A percentile compares a stretch with the other conserved stretches of the same genome.
Conservation (phyloP, 768 basidiomycete genomes). For the Rhodotorula toruloides region DNA sequence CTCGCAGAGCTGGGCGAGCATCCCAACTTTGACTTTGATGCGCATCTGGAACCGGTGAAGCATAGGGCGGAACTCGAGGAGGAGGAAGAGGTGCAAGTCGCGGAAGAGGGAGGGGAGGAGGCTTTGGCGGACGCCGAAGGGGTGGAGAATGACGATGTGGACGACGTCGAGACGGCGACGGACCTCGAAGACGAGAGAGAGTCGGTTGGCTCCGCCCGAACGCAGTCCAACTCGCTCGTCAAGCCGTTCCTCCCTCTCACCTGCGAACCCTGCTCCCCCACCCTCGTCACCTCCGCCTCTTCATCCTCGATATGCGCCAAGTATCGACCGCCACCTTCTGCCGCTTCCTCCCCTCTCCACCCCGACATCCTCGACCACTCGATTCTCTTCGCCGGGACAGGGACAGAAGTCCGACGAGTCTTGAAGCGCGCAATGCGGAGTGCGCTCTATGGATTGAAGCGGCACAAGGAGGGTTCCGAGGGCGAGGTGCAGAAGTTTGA, state of each 20-base stretch:
- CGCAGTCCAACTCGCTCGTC: not conserved
- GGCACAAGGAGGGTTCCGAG: constrained; percentile 1
- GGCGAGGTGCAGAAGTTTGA: not conserved
- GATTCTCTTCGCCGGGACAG: constrained; percentile 25
- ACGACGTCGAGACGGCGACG: not conserved
- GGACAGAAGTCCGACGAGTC: constrained; percentile 23
- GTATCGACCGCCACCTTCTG: not conserved
- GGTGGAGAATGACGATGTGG: not conserved
- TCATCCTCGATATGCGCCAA: constrained; percentile 6
- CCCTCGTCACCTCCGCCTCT: not conserved
- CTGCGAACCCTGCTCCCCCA: constrained; percentile 1
- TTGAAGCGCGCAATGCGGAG: constrained; percentile 30
- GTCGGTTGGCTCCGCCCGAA: not conserved
- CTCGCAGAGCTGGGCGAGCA: not conserved
- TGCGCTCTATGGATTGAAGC: constrained; percentile 18
- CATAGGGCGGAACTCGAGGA: not conserved
- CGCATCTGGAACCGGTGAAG: not conserved
- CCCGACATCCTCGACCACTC: constrained; percentile 25
- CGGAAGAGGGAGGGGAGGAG: not conserved
- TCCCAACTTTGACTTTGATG: constrained; percentile 34
- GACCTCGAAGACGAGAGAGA: not conserved
- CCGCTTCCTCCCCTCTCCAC: not conserved
- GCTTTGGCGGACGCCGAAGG: not conserved
- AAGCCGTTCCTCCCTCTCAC: constrained; percentile 21
- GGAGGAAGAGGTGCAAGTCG: not conserved